Evolutionary conservation across 148 eudicot species (phyloP).

Genomic region (Heliamphora exappendiculata): DNA sequence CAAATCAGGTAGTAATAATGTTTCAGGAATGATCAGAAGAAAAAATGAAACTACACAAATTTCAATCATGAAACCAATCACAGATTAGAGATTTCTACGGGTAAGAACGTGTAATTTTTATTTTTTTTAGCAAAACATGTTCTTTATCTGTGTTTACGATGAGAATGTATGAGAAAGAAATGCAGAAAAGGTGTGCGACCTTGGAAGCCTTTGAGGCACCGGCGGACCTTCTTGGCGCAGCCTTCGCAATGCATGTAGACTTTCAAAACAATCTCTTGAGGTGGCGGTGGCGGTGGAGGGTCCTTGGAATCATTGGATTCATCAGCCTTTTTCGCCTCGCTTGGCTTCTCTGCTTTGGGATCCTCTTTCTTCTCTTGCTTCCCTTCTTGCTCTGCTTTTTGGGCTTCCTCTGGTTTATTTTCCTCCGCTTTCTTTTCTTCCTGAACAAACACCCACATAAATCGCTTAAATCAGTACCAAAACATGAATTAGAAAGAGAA

Average conservation of each 20-base stretch:
- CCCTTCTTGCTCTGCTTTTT: slow-evolving; percentile 15
- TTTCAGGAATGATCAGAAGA: too few species aligned
- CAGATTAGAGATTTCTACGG: too few species aligned
- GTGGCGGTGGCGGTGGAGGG: slow-evolving; percentile 46
- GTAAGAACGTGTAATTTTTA: too few species aligned
- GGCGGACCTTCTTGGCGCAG: slow-evolving; percentile 79
- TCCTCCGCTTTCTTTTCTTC: slow-evolving; percentile 29
- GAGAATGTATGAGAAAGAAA: too few species aligned
- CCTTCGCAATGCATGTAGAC: slow-evolving; percentile 99
- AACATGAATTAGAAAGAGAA: not conserved
- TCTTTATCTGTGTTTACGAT: too few species aligned
- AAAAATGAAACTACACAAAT: not conserved
- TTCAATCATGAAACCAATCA: too few species aligned
- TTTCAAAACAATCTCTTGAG: slow-evolving; percentile 62
- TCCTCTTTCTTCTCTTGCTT: slow-evolving; percentile 21
- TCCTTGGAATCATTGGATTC: slow-evolving; percentile 25
- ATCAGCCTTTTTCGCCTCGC: slow-evolving; percentile 17
- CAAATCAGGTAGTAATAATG: not conserved
- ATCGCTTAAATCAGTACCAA: not conserved
- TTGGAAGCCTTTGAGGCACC: slow-evolving; percentile 65
- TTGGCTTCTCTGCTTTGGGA: slow-evolving; percentile 10
- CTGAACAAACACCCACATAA: slow-evolving; percentile 6
- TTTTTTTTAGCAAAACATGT: too few species aligned
- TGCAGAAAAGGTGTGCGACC: slow-evolving; percentile 25
- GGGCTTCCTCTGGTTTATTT: slow-evolving; percentile 18